Percentiles rank a stretch among this genome's conserved stretches.
Evolutionary conservation across 2,329 filamentous ascomycete genomes (phyloP).

Genomic region (Elsinoe necatrix): DNA sequence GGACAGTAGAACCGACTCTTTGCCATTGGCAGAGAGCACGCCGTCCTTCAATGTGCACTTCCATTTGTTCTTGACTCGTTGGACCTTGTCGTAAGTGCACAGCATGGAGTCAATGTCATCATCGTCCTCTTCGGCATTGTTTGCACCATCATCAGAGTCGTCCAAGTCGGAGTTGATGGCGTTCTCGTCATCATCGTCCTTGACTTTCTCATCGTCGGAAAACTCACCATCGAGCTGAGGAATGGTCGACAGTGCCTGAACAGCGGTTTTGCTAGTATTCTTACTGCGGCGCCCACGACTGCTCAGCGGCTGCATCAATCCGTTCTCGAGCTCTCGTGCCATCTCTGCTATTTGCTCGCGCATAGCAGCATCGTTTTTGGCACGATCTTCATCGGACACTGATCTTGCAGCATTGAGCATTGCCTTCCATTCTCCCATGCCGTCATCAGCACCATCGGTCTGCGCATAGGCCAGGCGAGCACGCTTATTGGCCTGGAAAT

Average conservation of each 20-base stretch:
- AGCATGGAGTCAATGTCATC: conserved; percentile 87
- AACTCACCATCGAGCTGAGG: conserved; percentile 51
- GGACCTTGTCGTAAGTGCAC: conserved; percentile 98
- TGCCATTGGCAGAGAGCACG: conserved; percentile 83
- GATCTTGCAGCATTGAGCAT: conserved; percentile 52
- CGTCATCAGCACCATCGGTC: conserved; percentile 65
- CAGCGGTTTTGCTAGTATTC: neutral
- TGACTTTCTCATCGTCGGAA: conserved; percentile 39
- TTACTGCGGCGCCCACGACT: conserved; percentile 38
- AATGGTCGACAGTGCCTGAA: conserved; percentile 21
- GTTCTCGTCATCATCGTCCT: conserved; percentile 65
- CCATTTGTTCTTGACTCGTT: conserved; percentile 93
- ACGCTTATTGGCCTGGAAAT: conserved; percentile 23
- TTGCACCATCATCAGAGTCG: conserved; percentile 66
- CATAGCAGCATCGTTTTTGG: conserved; percentile 60
- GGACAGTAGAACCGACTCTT: conserved; percentile 53
- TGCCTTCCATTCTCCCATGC: conserved; percentile 48
- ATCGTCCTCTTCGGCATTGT: conserved; percentile 67
- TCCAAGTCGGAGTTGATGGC: conserved; percentile 98
- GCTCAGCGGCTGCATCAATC: conserved; percentile 64
- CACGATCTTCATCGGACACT: conserved; percentile 42
- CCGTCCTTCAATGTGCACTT: conserved; percentile 98
- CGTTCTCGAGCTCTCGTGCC: conserved; percentile 63
- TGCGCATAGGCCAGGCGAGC: conserved; percentile 50
- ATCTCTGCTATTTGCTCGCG: conserved; percentile 58